These are phyloP conservation scores for Diaporthe caulivora DNA, from an alignment of 2,329 filamentous ascomycete species.

Conservation along the genomic window DNA sequence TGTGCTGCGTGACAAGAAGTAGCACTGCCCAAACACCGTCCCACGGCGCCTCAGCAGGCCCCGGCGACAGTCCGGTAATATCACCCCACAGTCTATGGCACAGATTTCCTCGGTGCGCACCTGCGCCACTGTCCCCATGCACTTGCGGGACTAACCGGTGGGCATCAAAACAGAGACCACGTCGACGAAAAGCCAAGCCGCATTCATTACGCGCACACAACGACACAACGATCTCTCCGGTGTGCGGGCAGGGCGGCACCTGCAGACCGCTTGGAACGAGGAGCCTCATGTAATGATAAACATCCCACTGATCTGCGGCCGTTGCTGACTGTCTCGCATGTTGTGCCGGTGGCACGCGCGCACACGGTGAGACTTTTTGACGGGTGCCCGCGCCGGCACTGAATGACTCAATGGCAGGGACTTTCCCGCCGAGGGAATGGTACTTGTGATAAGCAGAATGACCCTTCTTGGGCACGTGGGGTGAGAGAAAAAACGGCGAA, in stretches of 20 bases:
- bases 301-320: slow-evolving; percentile 17
- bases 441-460: neutral
- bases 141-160: slow-evolving; percentile 18
- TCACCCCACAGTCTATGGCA: neutral
- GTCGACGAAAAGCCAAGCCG: neutral
- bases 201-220: slow-evolving; percentile 1
- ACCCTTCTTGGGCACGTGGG: neutral
- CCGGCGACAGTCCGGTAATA: neutral
- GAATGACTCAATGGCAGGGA: slow-evolving; percentile 1
- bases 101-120: slow-evolving; percentile 9
- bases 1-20: neutral
- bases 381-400: slow-evolving; percentile 32
- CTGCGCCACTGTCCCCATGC: slow-evolving; percentile 1
- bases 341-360: slow-evolving; percentile 16
- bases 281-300: slow-evolving; percentile 1
- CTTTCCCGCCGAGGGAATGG: neutral
- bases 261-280: neutral
- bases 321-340: neutral
- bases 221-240: neutral
- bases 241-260: slow-evolving; percentile 4
- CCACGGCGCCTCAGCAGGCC: neutral
- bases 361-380: slow-evolving; percentile 33
- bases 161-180: neutral
- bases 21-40: neutral
- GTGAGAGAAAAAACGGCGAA: neutral